These are phyloP conservation scores for Cryptosporidium muris DNA, from an alignment of 169 alveolate species.

Conservation along the genomic window DNA sequence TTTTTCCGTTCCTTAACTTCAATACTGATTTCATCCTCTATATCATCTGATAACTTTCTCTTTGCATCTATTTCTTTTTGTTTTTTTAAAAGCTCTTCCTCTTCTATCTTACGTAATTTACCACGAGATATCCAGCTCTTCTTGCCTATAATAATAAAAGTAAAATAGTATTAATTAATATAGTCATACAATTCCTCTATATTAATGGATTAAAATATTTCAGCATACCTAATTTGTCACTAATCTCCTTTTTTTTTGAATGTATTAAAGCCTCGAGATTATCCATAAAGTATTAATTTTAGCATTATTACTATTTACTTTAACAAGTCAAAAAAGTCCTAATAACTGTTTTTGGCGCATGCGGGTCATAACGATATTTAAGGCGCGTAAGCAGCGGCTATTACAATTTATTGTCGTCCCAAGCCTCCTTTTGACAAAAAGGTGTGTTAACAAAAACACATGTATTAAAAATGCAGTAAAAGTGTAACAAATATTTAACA, in stretches of 20 bases:
- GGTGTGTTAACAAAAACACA: slow-evolving; percentile 34
- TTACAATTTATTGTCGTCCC: not conserved
- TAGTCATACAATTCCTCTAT: not conserved
- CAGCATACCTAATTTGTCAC: slow-evolving; percentile 35
- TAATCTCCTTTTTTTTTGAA: slow-evolving; percentile 27
- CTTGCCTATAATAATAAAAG: slow-evolving; percentile 1
- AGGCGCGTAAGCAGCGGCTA: slow-evolving; percentile 4
- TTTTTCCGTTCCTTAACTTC: not conserved
- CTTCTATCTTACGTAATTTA: slow-evolving; percentile 12
- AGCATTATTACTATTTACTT: not conserved
- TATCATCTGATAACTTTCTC: not conserved
- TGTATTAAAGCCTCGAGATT: slow-evolving; percentile 17
- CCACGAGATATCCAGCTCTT: slow-evolving; percentile 44
- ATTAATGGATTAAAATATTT: too few relatives aligned
- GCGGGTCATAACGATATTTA: too few relatives aligned
- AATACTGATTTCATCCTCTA: not conserved
- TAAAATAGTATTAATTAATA: not conserved
- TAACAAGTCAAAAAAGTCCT: not conserved
- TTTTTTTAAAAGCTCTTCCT: slow-evolving; percentile 11
- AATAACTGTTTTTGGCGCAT: not conserved
- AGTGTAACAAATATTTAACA: not conserved
- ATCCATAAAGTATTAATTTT: slow-evolving; percentile 24
- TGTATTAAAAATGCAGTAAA: slow-evolving; percentile 11
- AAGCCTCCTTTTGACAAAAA: not conserved
- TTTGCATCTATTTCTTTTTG: slow-evolving; percentile 32